Conservation (phyloP, 2,329 filamentous ascomycete genomes). For the Penicillium nordicum region DNA sequence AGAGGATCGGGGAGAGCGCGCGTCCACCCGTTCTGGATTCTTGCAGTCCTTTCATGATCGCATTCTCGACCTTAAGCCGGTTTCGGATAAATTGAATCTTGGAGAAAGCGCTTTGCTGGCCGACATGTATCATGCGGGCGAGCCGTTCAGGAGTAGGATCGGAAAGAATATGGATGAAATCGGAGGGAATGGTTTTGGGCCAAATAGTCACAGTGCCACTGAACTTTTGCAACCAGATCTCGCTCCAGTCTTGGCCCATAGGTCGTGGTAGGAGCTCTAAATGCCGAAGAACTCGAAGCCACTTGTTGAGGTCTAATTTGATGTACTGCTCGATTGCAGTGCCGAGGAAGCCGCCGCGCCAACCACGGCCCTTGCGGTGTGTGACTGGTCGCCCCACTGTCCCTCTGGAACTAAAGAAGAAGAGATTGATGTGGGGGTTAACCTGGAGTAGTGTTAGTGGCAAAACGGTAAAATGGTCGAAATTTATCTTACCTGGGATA, state of each 20-base stretch:
- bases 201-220: conserved; percentile 94
- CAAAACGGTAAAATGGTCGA: conserved; percentile 26
- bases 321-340: conserved; percentile 91
- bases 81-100: conserved; percentile 91
- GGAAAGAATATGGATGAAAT: conserved; percentile 81
- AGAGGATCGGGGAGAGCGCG: conserved; percentile 28
- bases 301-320: conserved; percentile 95
- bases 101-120: conserved; percentile 83
- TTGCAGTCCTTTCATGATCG: conserved; percentile 56
- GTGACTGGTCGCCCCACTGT: conserved; percentile 90
- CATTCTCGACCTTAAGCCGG: conserved; percentile 74
- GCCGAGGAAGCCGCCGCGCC: conserved; percentile 92
- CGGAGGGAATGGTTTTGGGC: conserved; percentile 74
- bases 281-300: conserved; percentile 90
- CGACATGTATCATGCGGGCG: conserved; percentile 84
- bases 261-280: conserved; percentile 87
- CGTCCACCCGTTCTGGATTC: conserved; percentile 27
- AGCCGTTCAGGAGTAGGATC: conserved; percentile 75
- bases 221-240: conserved; percentile 94
- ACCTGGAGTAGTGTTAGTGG: conserved; percentile 57
- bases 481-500: conserved; percentile 50
- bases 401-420: conserved; percentile 95
- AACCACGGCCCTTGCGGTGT: conserved; percentile 86
- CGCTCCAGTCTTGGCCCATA: conserved; percentile 91
- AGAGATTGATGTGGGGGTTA: conserved; percentile 96